Percentiles rank a stretch among this genome's conserved stretches.
These are phyloP conservation scores for Pelargonium nanum DNA, from an alignment of 345 rosid genomes.

Conservation along the genomic window DNA sequence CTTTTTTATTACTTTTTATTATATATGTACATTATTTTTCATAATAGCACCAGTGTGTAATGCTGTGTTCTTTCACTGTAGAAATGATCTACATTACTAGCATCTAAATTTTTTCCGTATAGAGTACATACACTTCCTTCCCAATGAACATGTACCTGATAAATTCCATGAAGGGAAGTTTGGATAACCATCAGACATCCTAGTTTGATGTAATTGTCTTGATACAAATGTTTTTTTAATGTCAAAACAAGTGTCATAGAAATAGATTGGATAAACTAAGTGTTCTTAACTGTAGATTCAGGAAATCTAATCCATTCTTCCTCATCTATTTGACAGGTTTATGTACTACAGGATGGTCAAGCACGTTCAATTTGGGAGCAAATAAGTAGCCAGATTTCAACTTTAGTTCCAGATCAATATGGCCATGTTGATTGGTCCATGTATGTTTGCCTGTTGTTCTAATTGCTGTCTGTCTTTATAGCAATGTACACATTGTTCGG, in stretches of 20 bases:
- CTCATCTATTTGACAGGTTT: slow-evolving; percentile 44
- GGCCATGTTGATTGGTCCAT: slow-evolving; percentile 73
- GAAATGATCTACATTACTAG: background rate
- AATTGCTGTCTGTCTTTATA: background rate
- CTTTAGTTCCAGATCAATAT: slow-evolving; percentile 38
- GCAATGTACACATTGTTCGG: background rate
- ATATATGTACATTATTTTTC: too few species aligned
- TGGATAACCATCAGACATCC: background rate
- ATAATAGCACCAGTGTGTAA: slow-evolving; percentile 6
- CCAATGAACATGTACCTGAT: background rate
- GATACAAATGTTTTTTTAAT: background rate
- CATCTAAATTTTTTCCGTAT: background rate
- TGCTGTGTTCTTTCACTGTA: background rate
- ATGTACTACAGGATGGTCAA: slow-evolving; percentile 48
- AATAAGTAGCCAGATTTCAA: slow-evolving; percentile 38
- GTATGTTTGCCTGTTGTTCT: slow-evolving; percentile 32
- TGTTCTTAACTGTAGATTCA: slow-evolving; percentile 11
- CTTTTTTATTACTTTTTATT: background rate
- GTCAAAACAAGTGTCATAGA: slow-evolving; percentile 1
- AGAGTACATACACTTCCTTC: background rate
- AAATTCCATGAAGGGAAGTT: background rate
- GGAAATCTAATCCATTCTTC: slow-evolving; percentile 26
- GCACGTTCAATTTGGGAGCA: slow-evolving; percentile 57
- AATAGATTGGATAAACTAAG: background rate
- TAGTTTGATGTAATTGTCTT: background rate